Base-by-base conservation (phyloP, 352 stramenopile species). In the Pythium angustatum region DNA sequence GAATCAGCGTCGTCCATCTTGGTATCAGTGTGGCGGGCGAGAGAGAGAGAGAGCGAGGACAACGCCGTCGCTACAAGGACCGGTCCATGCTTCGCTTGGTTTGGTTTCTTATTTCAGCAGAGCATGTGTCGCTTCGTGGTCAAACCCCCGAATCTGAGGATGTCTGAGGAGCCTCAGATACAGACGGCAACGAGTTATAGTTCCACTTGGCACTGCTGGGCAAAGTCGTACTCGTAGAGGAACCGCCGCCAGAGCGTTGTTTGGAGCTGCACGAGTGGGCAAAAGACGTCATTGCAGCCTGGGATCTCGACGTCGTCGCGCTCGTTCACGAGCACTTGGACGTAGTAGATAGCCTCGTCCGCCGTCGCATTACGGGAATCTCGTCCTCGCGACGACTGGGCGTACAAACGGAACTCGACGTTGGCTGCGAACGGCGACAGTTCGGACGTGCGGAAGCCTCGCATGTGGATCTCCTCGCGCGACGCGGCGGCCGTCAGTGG, bases 371-470 rank as follows among this genome's bases (percentile, higher is more conserved):
- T 47, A n/a, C n/a, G n/a, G n/a, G n/a, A n/a, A n/a, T n/a, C n/a
- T n/a, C n/a, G n/a, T n/a, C n/a, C n/a, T n/a, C n/a, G n/a, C 17
- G 48, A 44, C 41, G 62, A 52, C 14, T 60, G 58, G 22, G 41
- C 54, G 49, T 67, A 88, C 36, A 93, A 50, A 4, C 81, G 79
- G 62, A 94, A 91, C 50, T 87, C 81, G 34, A 93, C 72, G 67
- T 93, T 91, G 19, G 79, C 78, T 3, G 72, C 81, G n/a, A 90
- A 90, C 5, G 85, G 82, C n/a, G 82, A 79, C 3, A 82, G 59
- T 33, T 66, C 58, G 0, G 85, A 87, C 24, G 81, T 79, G 19
- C 82, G 79, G 52, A 90, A 91, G 24, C 66, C 54, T n/a, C 85
- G 73, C 1, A 47, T 40, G 11, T 76, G 51, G 62, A 90, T 86